Percentiles rank a stretch among this genome's conserved stretches.
These are phyloP conservation scores for Kluyveromyces sp. DNA, from an alignment of 1,139 yeast species.

Conservation along the genomic window DNA sequence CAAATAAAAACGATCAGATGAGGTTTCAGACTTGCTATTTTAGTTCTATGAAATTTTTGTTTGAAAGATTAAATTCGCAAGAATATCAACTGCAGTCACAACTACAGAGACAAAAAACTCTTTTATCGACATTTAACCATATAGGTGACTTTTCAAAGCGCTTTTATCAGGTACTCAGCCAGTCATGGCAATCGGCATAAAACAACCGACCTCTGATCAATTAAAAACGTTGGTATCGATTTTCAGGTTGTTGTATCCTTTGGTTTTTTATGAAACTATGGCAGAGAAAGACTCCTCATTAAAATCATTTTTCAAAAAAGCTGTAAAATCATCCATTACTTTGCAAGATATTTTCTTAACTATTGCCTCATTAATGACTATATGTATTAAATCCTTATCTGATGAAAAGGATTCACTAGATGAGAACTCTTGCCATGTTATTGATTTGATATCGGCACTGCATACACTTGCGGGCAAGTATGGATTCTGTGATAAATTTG, in stretches of 20 bases:
- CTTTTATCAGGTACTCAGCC: slow-evolving; percentile 9
- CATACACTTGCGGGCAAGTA: slow-evolving; percentile 72
- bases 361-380: slow-evolving; percentile 35
- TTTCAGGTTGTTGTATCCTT: slow-evolving; percentile 37
- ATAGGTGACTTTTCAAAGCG: slow-evolving; percentile 31
- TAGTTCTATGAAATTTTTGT: slow-evolving; percentile 38
- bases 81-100: slow-evolving; percentile 16
- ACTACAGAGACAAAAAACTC: slow-evolving; percentile 23
- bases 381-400: slow-evolving; percentile 29
- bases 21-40: slow-evolving; percentile 51
- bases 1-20: slow-evolving; percentile 33
- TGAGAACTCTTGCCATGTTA: neutral
- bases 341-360: slow-evolving; percentile 48
- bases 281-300: slow-evolving; percentile 14
- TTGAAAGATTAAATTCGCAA: slow-evolving; percentile 32
- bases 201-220: slow-evolving; percentile 12
- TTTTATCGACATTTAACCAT: slow-evolving; percentile 39
- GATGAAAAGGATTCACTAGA: slow-evolving; percentile 17
- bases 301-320: slow-evolving; percentile 26
- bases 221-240: slow-evolving; percentile 31
- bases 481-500: slow-evolving; percentile 57
- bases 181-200: slow-evolving; percentile 1
- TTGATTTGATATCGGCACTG: slow-evolving; percentile 46
- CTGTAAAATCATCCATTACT: slow-evolving; percentile 31
- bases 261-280: slow-evolving; percentile 35